These are phyloP conservation scores for Kurtzmaniella fragi DNA, from an alignment of 805 yeast species.

Conservation along the genomic window DNA sequence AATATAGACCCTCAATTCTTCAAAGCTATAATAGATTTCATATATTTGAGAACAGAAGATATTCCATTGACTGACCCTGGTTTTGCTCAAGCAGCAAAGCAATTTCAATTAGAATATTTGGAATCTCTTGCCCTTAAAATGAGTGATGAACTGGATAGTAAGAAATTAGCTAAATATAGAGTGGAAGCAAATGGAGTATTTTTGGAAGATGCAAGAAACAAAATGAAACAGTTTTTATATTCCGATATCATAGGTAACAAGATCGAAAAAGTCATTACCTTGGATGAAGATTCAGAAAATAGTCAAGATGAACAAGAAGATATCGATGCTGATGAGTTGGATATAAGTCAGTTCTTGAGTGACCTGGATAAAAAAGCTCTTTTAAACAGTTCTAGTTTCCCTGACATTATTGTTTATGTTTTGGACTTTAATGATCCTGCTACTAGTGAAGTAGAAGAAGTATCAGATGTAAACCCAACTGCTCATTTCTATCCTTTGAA, in stretches of 20 bases:
- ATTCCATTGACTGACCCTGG: slow-evolving; percentile 24
- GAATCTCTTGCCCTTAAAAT: slow-evolving; percentile 26
- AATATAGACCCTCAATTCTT: slow-evolving; percentile 14
- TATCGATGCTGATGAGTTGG: slow-evolving; percentile 27
- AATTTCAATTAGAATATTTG: slow-evolving; percentile 32
- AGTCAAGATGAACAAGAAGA: slow-evolving; percentile 13
- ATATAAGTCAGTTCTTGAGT: slow-evolving; percentile 12
- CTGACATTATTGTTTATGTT: slow-evolving; percentile 47
- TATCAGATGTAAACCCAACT: slow-evolving; percentile 7
- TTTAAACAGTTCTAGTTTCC: slow-evolving; percentile 19
- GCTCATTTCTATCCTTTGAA: slow-evolving; percentile 55
- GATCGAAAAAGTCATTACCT: slow-evolving; percentile 3
- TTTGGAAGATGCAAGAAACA: slow-evolving; percentile 30
- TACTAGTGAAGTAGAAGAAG: slow-evolving; percentile 14
- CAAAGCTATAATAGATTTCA: slow-evolving; percentile 21
- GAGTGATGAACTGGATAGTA: slow-evolving; percentile 14
- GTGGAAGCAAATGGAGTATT: slow-evolving; percentile 26
- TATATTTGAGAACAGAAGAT: slow-evolving; percentile 29
- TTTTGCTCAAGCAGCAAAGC: slow-evolving; percentile 26
- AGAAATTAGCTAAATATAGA: slow-evolving; percentile 22
- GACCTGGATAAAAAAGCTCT: slow-evolving; percentile 17
- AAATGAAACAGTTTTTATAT: slow-evolving; percentile 24
- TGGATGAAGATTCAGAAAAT: slow-evolving; percentile 6
- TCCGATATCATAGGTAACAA: slow-evolving; percentile 16
- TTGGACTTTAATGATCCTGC: slow-evolving; percentile 14